Conservation (phyloP, 106 monocot genomes). For the Cymbidium sinense region DNA sequence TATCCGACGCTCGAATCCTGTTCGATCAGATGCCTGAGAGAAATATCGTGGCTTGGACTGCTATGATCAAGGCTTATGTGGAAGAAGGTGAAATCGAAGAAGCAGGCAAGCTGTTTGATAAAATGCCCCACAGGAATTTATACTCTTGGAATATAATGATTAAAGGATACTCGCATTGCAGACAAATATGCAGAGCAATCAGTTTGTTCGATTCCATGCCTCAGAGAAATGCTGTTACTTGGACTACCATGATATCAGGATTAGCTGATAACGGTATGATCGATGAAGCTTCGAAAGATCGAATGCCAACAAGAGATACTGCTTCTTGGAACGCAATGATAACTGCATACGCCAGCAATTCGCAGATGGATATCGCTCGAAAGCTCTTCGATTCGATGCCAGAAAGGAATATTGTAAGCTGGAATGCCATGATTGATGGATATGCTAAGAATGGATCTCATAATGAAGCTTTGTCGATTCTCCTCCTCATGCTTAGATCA, state of each 20-base stretch:
- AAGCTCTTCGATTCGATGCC: slow-evolving; percentile 30
- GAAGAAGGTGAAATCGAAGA: slow-evolving; percentile 18
- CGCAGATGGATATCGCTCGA: slow-evolving; percentile 15
- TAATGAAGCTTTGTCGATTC: slow-evolving; percentile 21
- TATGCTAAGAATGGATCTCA: slow-evolving; percentile 18
- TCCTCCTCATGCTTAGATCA: slow-evolving; percentile 23
- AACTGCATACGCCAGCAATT: slow-evolving; percentile 20
- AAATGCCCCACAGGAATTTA: slow-evolving; percentile 31
- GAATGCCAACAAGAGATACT: slow-evolving; percentile 30
- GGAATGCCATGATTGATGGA: slow-evolving; percentile 37
- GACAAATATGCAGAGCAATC: slow-evolving; percentile 7
- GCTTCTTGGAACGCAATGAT: slow-evolving; percentile 55
- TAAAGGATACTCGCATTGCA: slow-evolving; percentile 19
- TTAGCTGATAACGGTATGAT: slow-evolving; percentile 24
- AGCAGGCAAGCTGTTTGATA: slow-evolving; percentile 26
- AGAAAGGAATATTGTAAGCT: slow-evolving; percentile 25
- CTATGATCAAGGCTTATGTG: slow-evolving; percentile 31
- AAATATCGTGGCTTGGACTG: slow-evolving; percentile 43
- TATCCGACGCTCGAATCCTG: slow-evolving; percentile 19
- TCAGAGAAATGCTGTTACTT: slow-evolving; percentile 27
- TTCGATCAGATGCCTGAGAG: slow-evolving; percentile 44
- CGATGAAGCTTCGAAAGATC: slow-evolving; percentile 22
- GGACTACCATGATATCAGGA: slow-evolving; percentile 41
- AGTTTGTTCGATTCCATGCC: slow-evolving; percentile 29
- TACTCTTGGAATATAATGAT: slow-evolving; percentile 52